Evolutionary conservation across 805 yeast species (phyloP).

Genomic region (Hemisphaericaspora nanyangensis): DNA sequence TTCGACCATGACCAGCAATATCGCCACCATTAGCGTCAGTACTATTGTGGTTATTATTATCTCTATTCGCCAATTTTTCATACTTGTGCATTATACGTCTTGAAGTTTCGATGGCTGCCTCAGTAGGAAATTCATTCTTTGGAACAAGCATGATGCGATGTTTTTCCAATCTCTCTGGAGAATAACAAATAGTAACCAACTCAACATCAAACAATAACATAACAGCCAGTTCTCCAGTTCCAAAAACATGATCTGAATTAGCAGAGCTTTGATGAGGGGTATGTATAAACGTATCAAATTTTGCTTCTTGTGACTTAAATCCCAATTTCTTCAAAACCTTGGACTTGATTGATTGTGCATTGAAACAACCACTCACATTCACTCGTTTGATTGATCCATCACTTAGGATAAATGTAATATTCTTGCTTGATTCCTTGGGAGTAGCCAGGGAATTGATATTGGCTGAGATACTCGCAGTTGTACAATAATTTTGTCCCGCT

Average conservation of each 20-base stretch:
- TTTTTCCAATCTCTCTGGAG: conserved; percentile 66
- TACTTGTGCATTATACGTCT: conserved; percentile 38
- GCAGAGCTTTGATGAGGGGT: conserved; percentile 31
- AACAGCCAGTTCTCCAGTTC: conserved; percentile 11
- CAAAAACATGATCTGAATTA: conserved; percentile 3
- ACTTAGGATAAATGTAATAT: conserved; percentile 65
- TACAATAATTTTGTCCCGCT: background rate
- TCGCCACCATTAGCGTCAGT: background rate
- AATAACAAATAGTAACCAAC: conserved; percentile 76
- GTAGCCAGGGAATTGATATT: too few species aligned
- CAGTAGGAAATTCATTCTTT: conserved; percentile 58
- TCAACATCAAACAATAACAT: conserved; percentile 70
- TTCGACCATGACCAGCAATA: too few species aligned
- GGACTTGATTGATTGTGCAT: conserved; percentile 72
- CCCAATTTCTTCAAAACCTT: conserved; percentile 61
- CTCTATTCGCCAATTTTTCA: conserved; percentile 20
- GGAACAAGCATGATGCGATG: conserved; percentile 68
- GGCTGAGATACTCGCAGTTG: background rate
- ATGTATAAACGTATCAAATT: conserved; percentile 60
- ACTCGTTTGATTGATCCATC: conserved; percentile 70
- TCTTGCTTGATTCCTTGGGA: conserved; percentile 23
- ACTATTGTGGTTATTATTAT: background rate
- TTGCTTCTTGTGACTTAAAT: conserved; percentile 37
- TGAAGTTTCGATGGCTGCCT: conserved; percentile 55
- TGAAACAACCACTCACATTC: conserved; percentile 74